Conservation (phyloP, 2,329 filamentous ascomycete species). For the Venturia aucupariae region DNA sequence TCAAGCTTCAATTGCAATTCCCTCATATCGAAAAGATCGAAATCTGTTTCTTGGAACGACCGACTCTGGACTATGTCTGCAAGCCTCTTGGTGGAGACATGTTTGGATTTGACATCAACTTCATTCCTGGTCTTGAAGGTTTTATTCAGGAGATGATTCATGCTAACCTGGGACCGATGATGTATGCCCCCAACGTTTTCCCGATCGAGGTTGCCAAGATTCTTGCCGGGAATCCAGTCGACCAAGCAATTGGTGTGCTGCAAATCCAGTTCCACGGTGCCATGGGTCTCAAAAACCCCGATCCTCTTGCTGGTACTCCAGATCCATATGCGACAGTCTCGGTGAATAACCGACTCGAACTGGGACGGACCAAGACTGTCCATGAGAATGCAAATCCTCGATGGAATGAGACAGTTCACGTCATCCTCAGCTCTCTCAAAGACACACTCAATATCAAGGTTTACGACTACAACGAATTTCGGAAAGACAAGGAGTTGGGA, state of each 20-base stretch:
- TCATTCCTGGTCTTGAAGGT: conserved; percentile 84
- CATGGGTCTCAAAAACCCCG: conserved; percentile 85
- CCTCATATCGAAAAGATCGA: conserved; percentile 92
- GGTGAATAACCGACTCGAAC: conserved; percentile 69
- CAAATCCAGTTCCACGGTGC: conserved; percentile 87
- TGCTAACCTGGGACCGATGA: conserved; percentile 87
- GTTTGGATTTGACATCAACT: conserved; percentile 97
- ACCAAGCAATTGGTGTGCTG: conserved; percentile 90
- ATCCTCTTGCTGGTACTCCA: conserved; percentile 84
- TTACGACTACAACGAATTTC: conserved; percentile 89
- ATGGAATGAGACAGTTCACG: conserved; percentile 95
- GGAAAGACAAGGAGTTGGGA: conserved; percentile 94
- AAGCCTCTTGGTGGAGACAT: conserved; percentile 93
- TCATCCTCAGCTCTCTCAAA: conserved; percentile 85
- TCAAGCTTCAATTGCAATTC: conserved; percentile 93
- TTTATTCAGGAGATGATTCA: conserved; percentile 98
- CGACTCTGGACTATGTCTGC: conserved; percentile 91
- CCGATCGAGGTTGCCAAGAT: conserved; percentile 98
- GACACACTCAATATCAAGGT: conserved; percentile 78
- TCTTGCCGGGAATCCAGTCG: conserved; percentile 85
- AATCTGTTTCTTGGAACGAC: conserved; percentile 85
- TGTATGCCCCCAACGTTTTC: conserved; percentile 97
- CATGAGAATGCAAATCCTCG: conserved; percentile 76
- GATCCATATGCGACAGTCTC: conserved; percentile 85
- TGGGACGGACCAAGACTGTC: conserved; percentile 83